A percentile compares a stretch with the other conserved stretches of the same genome.
Conservation (phyloP, 805 yeast species). For the Barnettozyma salicaria region DNA sequence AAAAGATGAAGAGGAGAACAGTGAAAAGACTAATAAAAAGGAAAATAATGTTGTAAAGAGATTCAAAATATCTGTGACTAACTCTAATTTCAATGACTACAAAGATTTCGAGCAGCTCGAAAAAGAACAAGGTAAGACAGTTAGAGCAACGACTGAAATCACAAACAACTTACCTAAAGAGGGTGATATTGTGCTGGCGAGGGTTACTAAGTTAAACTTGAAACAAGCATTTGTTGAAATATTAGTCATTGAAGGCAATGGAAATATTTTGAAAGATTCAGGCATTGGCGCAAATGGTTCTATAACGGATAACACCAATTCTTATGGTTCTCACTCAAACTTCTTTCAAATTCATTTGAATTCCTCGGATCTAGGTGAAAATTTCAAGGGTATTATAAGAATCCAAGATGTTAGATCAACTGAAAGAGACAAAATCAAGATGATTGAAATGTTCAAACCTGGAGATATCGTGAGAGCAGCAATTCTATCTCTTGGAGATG, state of each 20-base stretch:
- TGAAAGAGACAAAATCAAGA: conserved; percentile 80
- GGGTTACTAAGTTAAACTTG: conserved; percentile 58
- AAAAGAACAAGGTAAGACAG: conserved; percentile 1
- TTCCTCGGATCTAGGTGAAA: conserved; percentile 78
- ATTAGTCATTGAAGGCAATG: conserved; percentile 56
- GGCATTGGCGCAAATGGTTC: conserved; percentile 60
- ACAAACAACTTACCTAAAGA: conserved; percentile 67
- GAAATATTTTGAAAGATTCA: conserved; percentile 50
- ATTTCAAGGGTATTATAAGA: conserved; percentile 80
- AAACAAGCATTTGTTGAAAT: conserved; percentile 80
- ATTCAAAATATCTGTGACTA: conserved; percentile 27
- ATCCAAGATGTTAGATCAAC: conserved; percentile 87
- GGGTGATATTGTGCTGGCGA: conserved; percentile 74
- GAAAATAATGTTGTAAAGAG: conserved; percentile 18
- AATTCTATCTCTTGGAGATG: conserved; percentile 85
- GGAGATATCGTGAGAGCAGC: conserved; percentile 88
- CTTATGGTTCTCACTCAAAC: conserved; percentile 52
- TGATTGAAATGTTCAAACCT: conserved; percentile 75
- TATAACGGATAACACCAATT: conserved; percentile 34
- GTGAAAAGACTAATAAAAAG: conserved; percentile 3
- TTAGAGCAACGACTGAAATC: conserved; percentile 7
- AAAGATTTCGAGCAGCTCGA: conserved; percentile 10
- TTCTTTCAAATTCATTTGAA: conserved; percentile 37
- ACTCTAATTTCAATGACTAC: conserved; percentile 14
- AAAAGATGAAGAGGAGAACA: conserved; percentile 9